Base-by-base conservation (phyloP, 306 rosid species). In the Quercus dentata region DNA sequence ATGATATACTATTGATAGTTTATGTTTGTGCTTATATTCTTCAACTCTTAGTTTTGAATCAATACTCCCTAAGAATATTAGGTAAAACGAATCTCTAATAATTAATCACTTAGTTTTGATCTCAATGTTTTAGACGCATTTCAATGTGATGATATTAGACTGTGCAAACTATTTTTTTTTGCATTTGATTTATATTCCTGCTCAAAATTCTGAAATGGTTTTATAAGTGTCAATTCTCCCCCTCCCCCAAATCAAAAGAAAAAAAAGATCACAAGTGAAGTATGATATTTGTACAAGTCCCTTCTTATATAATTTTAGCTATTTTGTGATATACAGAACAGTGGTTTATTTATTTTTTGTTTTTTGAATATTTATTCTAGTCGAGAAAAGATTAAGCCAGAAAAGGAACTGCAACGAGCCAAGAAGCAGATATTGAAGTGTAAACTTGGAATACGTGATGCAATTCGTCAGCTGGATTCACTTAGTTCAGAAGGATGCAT, bases 381-480 rank as follows among this genome's bases (percentile, higher is more conserved):
- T 75, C 91, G 96, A 84, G 98, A 94, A 86, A 94, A 94, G 87
- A 89, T 94, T 77, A 90, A 83, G 87, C 98, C 97, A 15, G 98
- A 92, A 78, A 92, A 85, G 80, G 98, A 94, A 85, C 89, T 94
- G 67, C 89, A 84, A 80, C 87, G 97, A 87, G 98, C 98, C 55
- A 76, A 52, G 80, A 90, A 87, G 83, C 94, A 94, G 92, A 94
- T 94, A 86, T 84, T 92, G 69, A 83, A 94, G 73, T 94, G 88
- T 81, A 94, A 91, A 83, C 98, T 94, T 78, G 86, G 96, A 63
- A 86, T 94, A 41, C 92, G 98, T 38, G 96, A 94, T 80, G 92
- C 87, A 8, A 84, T 94, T 84, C 87, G 41, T 71, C 92, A 94
- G 80, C 84, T 94, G 83, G 91, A 92, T 90, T 89, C 87, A 67